phyloP scores from a whole-genome alignment of 371 early-diverging fungal species.

The Paraphysoderma sedebokerense region DNA sequence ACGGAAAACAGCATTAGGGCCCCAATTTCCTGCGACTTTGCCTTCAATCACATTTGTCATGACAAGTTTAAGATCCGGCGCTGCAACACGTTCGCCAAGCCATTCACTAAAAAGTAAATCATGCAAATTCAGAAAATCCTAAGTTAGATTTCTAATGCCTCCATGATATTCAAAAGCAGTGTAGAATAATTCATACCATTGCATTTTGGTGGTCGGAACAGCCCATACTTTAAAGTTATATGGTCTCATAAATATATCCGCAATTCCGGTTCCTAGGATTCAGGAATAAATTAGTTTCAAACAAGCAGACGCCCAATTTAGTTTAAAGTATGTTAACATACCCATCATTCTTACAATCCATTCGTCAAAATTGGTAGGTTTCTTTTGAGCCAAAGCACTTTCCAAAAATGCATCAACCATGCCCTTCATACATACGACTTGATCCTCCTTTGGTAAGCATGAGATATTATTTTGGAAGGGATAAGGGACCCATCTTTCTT shows the following conservation, averaged over 20 bases:
- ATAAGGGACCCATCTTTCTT: slow-evolving; percentile 12
- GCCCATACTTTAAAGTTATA: slow-evolving; percentile 19
- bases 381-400: neutral
- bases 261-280: slow-evolving; percentile 9
- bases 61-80: slow-evolving; percentile 11
- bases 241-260: slow-evolving; percentile 15
- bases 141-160: no score
- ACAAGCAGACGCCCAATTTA: neutral
- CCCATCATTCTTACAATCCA: slow-evolving; percentile 16
- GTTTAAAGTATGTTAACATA: neutral
- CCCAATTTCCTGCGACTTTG: slow-evolving; percentile 14
- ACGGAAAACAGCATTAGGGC: slow-evolving; percentile 12
- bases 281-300: neutral
- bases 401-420: slow-evolving; percentile 10
- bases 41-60: slow-evolving; percentile 7
- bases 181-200: neutral
- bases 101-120: slow-evolving; percentile 5
- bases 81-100: slow-evolving; percentile 15
- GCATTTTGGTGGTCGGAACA: slow-evolving; percentile 8
- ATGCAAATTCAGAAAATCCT: neutral
- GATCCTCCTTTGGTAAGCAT: slow-evolving; percentile 12
- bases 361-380: slow-evolving; percentile 12
- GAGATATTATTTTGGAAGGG: slow-evolving; percentile 17
- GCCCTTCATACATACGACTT: slow-evolving; percentile 10
- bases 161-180: no score